Evolutionary conservation across 1,284 basidiomycete genomes (phyloP).

Genomic region (Ceratobasidium sp.): DNA sequence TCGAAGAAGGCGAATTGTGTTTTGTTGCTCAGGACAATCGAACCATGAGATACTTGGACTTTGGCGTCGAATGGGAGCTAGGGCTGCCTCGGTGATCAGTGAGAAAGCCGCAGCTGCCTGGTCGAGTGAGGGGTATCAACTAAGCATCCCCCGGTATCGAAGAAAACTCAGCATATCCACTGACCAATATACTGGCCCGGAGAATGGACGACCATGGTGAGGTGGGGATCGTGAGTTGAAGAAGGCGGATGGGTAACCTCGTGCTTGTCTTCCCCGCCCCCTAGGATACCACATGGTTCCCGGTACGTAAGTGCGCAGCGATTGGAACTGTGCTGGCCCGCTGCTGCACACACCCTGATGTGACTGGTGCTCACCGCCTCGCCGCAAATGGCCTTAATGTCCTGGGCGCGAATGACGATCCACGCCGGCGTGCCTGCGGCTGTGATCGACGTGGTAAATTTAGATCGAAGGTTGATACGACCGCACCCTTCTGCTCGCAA

Average conservation of each 20-base stretch:
- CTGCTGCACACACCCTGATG: too few species aligned
- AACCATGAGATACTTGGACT: constrained; percentile 13
- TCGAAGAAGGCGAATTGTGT: constrained; percentile 37
- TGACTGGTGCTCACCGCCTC: too few species aligned
- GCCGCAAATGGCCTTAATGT: too few species aligned
- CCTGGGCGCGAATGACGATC: too few species aligned
- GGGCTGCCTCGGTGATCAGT: not conserved
- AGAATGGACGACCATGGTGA: not conserved
- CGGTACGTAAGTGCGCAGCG: not conserved
- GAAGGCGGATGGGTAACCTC: not conserved
- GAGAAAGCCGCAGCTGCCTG: not conserved
- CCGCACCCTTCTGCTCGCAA: too few species aligned
- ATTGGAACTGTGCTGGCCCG: too few species aligned
- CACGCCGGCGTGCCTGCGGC: too few species aligned
- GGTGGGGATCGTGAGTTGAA: not conserved
- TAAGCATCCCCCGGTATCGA: too few species aligned
- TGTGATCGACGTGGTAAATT: too few species aligned
- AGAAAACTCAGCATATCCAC: not conserved
- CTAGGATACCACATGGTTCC: not conserved
- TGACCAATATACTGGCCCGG: not conserved
- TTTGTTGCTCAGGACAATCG: constrained; percentile 13
- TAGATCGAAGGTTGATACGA: too few species aligned
- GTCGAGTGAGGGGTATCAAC: not conserved
- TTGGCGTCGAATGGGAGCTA: not conserved
- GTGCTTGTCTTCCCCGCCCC: not conserved